phyloP scores from a whole-genome alignment of 1,139 yeast genomes.

The Pichia sp. region DNA sequence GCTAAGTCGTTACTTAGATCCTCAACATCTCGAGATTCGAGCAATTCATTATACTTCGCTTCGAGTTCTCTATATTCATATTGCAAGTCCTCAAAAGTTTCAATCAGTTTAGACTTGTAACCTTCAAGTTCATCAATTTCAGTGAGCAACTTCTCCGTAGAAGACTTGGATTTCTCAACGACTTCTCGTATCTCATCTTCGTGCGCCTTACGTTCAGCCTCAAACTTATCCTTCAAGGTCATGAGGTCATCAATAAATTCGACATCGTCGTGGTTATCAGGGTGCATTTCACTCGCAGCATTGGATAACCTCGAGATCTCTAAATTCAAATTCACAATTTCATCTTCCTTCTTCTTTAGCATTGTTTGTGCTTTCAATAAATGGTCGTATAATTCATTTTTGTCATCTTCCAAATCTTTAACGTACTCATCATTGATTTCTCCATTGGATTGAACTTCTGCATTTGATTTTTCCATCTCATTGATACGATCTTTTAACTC shows the following conservation, averaged over 20 bases:
- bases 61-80: conserved; percentile 7
- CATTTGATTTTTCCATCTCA: neutral
- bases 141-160: conserved; percentile 15
- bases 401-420: conserved; percentile 12
- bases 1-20: conserved; percentile 20
- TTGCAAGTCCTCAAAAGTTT: conserved; percentile 16
- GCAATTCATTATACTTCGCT: conserved; percentile 2
- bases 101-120: conserved; percentile 19
- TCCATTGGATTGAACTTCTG: too few relatives aligned
- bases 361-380: conserved; percentile 3
- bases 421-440: conserved; percentile 12
- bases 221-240: conserved; percentile 8
- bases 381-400: conserved; percentile 8
- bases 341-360: conserved; percentile 5
- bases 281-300: too few relatives aligned
- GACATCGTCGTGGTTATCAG: neutral
- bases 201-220: conserved; percentile 7
- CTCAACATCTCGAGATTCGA: conserved; percentile 3
- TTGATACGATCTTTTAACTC: conserved; percentile 10
- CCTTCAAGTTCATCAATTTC: conserved; percentile 16
- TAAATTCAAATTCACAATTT: conserved; percentile 4
- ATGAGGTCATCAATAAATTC: conserved; percentile 12
- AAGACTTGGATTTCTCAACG: neutral
- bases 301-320: too few relatives aligned
- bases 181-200: conserved; percentile 10